Conservation (phyloP, 139 green algal genomes). For the Eudorina sp. region DNA sequence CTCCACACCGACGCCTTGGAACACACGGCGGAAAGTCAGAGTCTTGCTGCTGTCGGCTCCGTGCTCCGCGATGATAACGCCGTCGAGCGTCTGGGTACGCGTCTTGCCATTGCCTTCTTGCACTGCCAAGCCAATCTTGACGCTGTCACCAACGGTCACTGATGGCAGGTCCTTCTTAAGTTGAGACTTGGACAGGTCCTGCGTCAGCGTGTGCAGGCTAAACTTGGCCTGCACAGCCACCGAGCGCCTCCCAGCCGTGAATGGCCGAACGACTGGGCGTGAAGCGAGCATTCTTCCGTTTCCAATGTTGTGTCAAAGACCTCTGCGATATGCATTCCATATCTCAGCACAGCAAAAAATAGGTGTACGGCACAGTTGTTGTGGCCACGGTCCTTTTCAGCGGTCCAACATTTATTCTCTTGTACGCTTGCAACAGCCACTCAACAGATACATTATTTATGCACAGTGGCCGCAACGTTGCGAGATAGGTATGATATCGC, state of each 20-base stretch:
- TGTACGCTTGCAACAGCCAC: too few species aligned
- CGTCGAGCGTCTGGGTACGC: slow-evolving; percentile 66
- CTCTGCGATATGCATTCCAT: too few species aligned
- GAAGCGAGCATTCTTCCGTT: slow-evolving; percentile 14
- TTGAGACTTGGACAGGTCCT: slow-evolving; percentile 23
- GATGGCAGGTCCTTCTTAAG: slow-evolving; percentile 40
- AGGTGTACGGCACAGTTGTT: too few species aligned
- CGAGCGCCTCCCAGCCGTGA: not conserved
- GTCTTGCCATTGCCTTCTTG: slow-evolving; percentile 68
- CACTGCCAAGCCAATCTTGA: slow-evolving; percentile 64
- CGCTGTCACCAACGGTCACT: slow-evolving; percentile 64
- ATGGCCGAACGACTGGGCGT: slow-evolving; percentile 20
- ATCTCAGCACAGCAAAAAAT: too few species aligned
- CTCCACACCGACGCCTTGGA: slow-evolving; percentile 74
- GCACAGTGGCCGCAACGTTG: too few species aligned
- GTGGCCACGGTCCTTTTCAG: too few species aligned
- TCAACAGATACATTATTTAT: too few species aligned
- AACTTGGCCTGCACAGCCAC: slow-evolving; percentile 37
- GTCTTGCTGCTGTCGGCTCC: slow-evolving; percentile 65
- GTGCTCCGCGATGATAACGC: slow-evolving; percentile 66
- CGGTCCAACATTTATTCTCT: too few species aligned
- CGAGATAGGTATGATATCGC: too few species aligned
- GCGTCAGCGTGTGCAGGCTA: slow-evolving; percentile 35
- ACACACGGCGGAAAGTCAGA: slow-evolving; percentile 55
- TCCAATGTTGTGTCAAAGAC: not conserved